Evolutionary conservation across 2,329 filamentous ascomycete species (phyloP).

Genomic region (Byssochlamys sp.): DNA sequence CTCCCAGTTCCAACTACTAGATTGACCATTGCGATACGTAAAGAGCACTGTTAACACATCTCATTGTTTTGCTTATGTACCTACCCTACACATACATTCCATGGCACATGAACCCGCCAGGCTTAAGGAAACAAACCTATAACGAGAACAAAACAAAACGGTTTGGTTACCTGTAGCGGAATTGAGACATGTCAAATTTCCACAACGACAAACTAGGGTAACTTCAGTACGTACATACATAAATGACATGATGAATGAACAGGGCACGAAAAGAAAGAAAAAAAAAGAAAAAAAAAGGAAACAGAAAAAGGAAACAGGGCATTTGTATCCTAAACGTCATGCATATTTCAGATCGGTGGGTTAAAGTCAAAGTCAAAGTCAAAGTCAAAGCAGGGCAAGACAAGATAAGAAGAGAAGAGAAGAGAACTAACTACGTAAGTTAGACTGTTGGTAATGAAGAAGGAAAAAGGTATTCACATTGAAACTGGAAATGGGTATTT

Average conservation of each 20-base stretch:
- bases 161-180: too few relatives aligned
- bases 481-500: not conserved
- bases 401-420: not conserved
- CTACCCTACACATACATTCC: too few relatives aligned
- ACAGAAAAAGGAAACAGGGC: not conserved
- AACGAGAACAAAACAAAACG: too few relatives aligned
- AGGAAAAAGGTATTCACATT: not conserved
- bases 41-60: too few relatives aligned
- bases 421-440: not conserved
- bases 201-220: not conserved
- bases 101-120: too few relatives aligned
- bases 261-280: not conserved
- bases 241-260: not conserved
- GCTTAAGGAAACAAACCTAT: not conserved
- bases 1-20: not conserved
- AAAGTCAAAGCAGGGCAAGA: not conserved
- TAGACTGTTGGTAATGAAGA: not conserved
- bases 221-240: not conserved
- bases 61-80: too few relatives aligned
- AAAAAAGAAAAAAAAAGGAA: not conserved
- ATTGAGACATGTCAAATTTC: not conserved
- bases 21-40: too few relatives aligned
- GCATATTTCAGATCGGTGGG: not conserved
- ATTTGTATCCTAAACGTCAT: not conserved
- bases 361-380: too few relatives aligned